Base-by-base conservation (phyloP, 2,329 filamentous ascomycete genomes). In the Trichoderma cornu-damae region DNA sequence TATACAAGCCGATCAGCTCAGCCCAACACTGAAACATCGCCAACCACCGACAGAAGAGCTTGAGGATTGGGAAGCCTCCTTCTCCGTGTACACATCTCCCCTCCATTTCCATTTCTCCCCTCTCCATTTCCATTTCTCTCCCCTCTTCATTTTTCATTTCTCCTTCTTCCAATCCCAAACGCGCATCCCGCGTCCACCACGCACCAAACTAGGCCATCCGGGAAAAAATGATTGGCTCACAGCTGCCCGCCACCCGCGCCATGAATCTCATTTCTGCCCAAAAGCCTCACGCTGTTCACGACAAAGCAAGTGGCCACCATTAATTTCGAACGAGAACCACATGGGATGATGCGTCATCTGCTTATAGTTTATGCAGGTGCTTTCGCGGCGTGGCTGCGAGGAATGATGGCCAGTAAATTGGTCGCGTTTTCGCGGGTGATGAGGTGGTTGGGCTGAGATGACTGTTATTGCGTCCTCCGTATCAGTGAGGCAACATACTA, bases 351-450 rank as follows among this genome's bases (percentile, higher is more conserved):
- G 26, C 14, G 35, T 44, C 54, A 43, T 38, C 54, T 43, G 46
- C 54, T 51, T 35, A 20, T 37, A 35, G 46, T 50, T 49, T 30
- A 43, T 50, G 46, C 37, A 63, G 59, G 60, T 64, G 63, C 51
- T 61, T 65, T 61, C 63, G 63, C 61, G 63, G 63, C 62, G 61
- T 60, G 62, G 49, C 48, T 28, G 24, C 56, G 26, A 18, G 26
- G 12, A 4, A 38, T 34, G 12, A 3, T 11, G 28, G 35, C 42
- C 44, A 57, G 35, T 42, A 14, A 12, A 30, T 26, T 38, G 18
- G 2, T 46, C 40, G 48, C 34, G 48, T 52, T 51, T 12, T 37
- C 32, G 50, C 47, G 42, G 24, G 37, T 55, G 4, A 20, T 20
- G 16, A 9, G 24, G 35, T 28, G 16, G 18, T 49, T 57, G 53